Evolutionary conservation across 2,329 filamentous ascomycete species (phyloP), one percentile per base, ranked within the genome.

Genomic region (Colletotrichum sp.): DNA sequence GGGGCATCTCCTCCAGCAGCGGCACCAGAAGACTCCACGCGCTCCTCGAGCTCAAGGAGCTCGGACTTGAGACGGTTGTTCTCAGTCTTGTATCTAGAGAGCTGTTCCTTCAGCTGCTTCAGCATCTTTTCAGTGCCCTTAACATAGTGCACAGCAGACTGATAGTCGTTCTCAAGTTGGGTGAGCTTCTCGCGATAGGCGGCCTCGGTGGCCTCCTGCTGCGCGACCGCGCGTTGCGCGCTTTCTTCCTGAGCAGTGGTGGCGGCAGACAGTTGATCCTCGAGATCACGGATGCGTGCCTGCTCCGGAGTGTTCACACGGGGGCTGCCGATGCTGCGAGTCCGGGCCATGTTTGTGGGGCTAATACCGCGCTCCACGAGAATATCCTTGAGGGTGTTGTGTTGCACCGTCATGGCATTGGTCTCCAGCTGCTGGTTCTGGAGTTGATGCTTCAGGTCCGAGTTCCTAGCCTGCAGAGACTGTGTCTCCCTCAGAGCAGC

Each of bases 101-200:
- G 89, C 85, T 99, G 97, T 81, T 98, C 96, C 87, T 98, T 98
- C 90, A 99, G 96, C 84, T 97, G 96, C 85, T 97, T 96, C 64
- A 99, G 91, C 96, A 99, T 98, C 90, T 98, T 98, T 85, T 99
- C 97, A 2, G 97, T 98, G 74, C 97, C 97, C 85, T 98, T 97
- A 79, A 99, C 95, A 81, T 99, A 99, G 84, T 98, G 97, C 65
- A 98, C 96, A 18, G 97, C 96, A 56, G 97, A 98, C 84, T 98
- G 96, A 83, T 99, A 98, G 83, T 99, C 97, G 82, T 96, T 98
- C 85, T 98, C 96, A 36, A 99, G 92, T 82, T 98, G 96, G 74
- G 95, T 92, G 68, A 99, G 90, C 84, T 98, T 98, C 83, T 98
- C 96, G 77, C 96, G 94, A 86, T 98, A 98, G 62, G 94, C 91